Conservation (phyloP, 305 asterid genomes). For the Solanum hybrid region DNA sequence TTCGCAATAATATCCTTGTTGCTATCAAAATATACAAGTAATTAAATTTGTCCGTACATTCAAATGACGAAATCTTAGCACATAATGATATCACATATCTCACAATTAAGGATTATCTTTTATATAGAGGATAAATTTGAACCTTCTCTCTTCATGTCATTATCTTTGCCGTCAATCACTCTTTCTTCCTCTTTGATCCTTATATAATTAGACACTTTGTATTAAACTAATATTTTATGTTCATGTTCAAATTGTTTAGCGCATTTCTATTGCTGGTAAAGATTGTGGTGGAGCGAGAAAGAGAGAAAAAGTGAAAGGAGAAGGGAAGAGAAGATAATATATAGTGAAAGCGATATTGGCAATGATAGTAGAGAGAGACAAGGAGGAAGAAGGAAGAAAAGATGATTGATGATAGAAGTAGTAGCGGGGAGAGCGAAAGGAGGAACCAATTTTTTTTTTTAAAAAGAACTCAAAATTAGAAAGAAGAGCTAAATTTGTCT, state of each 20-base stretch:
- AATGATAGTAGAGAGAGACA: no score
- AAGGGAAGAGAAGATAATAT: not conserved
- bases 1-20: not conserved
- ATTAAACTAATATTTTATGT: not conserved
- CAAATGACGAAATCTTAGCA: not conserved
- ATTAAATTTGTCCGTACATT: not conserved
- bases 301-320: not conserved
- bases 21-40: not conserved
- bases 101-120: not conserved
- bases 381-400: no score
- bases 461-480: no score
- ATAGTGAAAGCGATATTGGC: no score
- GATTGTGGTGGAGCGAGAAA: not conserved
- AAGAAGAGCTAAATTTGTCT: no score
- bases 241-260: not conserved
- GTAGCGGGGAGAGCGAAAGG: no score
- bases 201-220: not conserved
- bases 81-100: not conserved
- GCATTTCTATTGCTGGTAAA: not conserved
- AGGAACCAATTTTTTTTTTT: no score
- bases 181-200: not conserved
- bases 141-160: not conserved
- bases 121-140: not conserved
- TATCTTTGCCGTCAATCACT: not conserved
- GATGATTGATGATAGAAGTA: no score